Base-by-base conservation (phyloP, 2,329 filamentous ascomycete species). In the Pseudogymnoascus sp. region DNA sequence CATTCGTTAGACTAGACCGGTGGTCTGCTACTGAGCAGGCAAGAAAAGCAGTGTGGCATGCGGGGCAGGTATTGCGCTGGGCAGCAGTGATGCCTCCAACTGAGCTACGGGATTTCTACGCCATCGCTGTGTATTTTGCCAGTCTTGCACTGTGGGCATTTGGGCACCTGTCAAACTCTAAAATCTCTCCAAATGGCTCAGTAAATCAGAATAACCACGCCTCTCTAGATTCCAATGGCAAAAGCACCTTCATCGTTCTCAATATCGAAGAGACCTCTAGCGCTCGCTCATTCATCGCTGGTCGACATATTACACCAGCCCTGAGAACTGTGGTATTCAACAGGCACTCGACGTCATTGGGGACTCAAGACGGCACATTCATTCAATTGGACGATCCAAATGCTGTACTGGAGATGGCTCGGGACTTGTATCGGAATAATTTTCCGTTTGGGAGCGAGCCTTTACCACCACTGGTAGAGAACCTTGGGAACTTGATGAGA, bases 111-210 rank as follows among this genome's bases (percentile, higher is more conserved):
- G 42, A 47, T 47, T 47, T 47, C 19, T 47, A 47, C 21, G 42
- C 42, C 19, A 47, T 47, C 13, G 42, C 42, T 26, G 42, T 47
- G 21, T 47, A 47, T 47, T 47, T 90, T 70, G 86, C 86, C 4
- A 80, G 82, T 13, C 76, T 91, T 4, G 82, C 84, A 0, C 76
- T 91, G 38, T 91, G 89, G 89, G 82, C 82, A 0, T 90, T 87
- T 67, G 86, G 86, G 0, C 82, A 89, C 0, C 77, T 86, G 5
- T 47, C 42, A 14, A 26, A 5, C 21, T 26, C 42, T 1, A 29
- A 26, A 47, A 6, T 2, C 5, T 14, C 24, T 21, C 13, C 42
- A 26, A 14, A 47, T 47, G 78, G 42, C 6, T 76, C 19, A 74
- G 21, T 26, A 70, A 66, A 61, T 71, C 21, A 10, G 3, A 26